Evolutionary conservation across 208 protist species (phyloP).

Genomic region (Trypanosoma congolense): DNA sequence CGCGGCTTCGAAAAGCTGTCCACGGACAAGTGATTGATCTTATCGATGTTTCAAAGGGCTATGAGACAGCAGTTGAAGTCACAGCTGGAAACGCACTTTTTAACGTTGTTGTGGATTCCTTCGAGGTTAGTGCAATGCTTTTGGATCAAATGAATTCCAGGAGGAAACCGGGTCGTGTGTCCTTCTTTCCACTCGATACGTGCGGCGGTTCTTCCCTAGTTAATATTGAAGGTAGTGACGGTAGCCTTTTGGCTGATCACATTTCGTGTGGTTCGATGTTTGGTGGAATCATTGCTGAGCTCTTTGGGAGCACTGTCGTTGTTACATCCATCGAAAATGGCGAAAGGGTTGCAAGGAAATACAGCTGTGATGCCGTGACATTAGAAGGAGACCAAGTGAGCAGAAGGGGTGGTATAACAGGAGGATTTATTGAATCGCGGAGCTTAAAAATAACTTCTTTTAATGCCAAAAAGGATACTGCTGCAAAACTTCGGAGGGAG

Average conservation of each 20-base stretch:
- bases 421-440: constrained; percentile 91
- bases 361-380: constrained; percentile 94
- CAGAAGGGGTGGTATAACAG: constrained; percentile 91
- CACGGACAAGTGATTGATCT: constrained; percentile 96
- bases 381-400: constrained; percentile 88
- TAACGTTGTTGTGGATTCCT: constrained; percentile 97
- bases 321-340: constrained; percentile 85
- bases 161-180: constrained; percentile 89
- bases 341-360: constrained; percentile 38
- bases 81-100: constrained; percentile 94
- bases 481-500: constrained; percentile 19
- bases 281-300: constrained; percentile 66
- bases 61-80: constrained; percentile 92
- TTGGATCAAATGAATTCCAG: constrained; percentile 90
- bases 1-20: constrained; percentile 63
- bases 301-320: constrained; percentile 94
- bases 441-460: constrained; percentile 76
- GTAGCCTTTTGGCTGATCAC: constrained; percentile 68
- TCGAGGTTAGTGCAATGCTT: constrained; percentile 86
- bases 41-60: constrained; percentile 84
- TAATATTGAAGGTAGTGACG: constrained; percentile 59
- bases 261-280: constrained; percentile 80
- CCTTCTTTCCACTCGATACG: constrained; percentile 97
- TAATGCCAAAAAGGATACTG: constrained; percentile 40
- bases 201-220: constrained; percentile 38